Evolutionary conservation across 257 asterid genomes (phyloP).

Genomic region (Asclepias syriaca): DNA sequence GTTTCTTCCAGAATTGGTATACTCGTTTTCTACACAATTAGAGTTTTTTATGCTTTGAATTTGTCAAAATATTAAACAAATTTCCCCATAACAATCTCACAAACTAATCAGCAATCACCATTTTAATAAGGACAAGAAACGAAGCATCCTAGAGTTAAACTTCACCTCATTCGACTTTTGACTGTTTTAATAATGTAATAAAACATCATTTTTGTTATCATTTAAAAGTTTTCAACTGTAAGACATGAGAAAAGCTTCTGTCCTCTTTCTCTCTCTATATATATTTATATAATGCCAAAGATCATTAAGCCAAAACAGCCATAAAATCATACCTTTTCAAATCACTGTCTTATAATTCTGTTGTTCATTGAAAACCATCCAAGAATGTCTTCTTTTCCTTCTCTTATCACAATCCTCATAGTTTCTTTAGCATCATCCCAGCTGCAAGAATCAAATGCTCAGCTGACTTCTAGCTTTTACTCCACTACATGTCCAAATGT

Average conservation of each 20-base stretch:
- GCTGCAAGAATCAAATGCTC: conserved; percentile 35
- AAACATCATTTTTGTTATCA: not conserved
- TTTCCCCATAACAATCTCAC: not conserved
- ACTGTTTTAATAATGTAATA: not conserved
- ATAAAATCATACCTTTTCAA: not conserved
- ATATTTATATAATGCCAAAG: conserved; percentile 1
- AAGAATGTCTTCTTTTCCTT: conserved; percentile 26
- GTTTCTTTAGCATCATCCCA: conserved; percentile 16
- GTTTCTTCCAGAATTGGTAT: not conserved
- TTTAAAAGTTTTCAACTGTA: not conserved
- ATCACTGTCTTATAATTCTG: not conserved
- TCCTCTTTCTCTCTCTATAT: not conserved
- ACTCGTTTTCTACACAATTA: not conserved
- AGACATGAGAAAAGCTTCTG: not conserved
- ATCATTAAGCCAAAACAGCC: not conserved
- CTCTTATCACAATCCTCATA: conserved; percentile 4
- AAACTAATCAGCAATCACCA: no score
- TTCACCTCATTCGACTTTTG: not conserved
- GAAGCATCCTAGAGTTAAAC: conserved; percentile 1
- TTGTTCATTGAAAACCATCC: not conserved
- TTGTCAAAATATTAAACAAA: not conserved
- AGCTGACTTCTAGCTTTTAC: conserved; percentile 45
- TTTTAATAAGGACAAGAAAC: not conserved
- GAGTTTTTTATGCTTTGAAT: not conserved
- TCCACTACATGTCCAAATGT: conserved; percentile 52